These are phyloP conservation scores for Umbelopsis isabellina DNA, from an alignment of 192 early-diverging fungal species.

Conservation along the genomic window DNA sequence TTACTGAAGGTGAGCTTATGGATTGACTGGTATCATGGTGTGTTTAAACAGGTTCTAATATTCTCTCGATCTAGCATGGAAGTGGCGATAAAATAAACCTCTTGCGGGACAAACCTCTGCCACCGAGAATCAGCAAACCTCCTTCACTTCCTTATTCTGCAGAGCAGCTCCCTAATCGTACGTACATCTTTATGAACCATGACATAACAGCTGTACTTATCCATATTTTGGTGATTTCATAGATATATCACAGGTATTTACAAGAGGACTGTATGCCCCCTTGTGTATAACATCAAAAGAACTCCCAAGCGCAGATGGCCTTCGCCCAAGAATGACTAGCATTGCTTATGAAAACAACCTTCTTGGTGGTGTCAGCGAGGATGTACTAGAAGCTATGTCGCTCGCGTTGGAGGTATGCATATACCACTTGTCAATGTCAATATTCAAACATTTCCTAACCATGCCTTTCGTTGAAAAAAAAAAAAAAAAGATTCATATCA, in stretches of 20 bases:
- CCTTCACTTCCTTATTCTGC: conserved; percentile 51
- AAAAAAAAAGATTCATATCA: conserved; percentile 63
- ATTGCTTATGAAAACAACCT: conserved; percentile 71
- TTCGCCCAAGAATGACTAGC: conserved; percentile 68
- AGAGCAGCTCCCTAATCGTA: conserved; percentile 53
- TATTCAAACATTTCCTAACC: background rate
- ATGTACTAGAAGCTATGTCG: conserved; percentile 64
- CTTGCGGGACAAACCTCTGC: conserved; percentile 28
- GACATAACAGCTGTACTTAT: background rate
- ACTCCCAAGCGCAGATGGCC: conserved; percentile 63
- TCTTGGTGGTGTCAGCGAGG: conserved; percentile 63
- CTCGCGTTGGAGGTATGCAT: conserved; percentile 63
- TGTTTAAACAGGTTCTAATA: background rate
- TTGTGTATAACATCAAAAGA: conserved; percentile 70
- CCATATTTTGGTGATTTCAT: background rate
- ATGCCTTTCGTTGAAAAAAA: too few relatives aligned
- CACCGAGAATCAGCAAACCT: conserved; percentile 43
- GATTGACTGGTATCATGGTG: background rate
- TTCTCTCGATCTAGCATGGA: background rate
- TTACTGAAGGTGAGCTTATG: conserved; percentile 54
- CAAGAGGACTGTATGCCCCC: conserved; percentile 68
- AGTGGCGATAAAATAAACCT: conserved; percentile 27
- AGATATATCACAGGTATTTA: conserved; percentile 55
- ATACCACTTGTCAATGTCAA: background rate
- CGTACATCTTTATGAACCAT: conserved; percentile 30